Base-by-base conservation (phyloP, 192 early-diverging fungal genomes). In the Backusella westeae region DNA sequence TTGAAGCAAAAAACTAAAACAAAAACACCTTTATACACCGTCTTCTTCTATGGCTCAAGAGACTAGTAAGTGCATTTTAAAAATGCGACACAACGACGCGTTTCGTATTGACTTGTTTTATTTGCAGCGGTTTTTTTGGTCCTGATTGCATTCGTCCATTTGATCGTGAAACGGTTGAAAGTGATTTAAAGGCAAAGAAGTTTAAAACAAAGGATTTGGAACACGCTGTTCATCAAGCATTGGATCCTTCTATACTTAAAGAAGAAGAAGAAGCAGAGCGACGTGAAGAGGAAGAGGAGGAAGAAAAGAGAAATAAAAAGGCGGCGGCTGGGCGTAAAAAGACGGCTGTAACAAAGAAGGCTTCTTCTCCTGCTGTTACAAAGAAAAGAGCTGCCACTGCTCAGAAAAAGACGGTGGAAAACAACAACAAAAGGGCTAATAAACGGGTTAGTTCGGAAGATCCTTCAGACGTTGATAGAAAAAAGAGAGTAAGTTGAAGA, bases 41-140 rank as follows among this genome's bases (percentile, higher is more conserved):
- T 86, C 4, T 68, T 68, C 21, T 86, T 84, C 39, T 86, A 78
- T 73, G 85, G 85, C 10, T 70, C 82, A 39, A 68, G 59, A 49
- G 83, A 86, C 75, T 86, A 86, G 85, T 86, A 82, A 71, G 85
- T 86, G 23, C 52, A 26, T 14, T 4, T 19, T 32, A 32, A 49
- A 49, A 49, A n/a, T 0, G 46, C 6, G 6, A 49, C 7, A 6
- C 0, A 49, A 21, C 46, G 46, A 49, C 46, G 46, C 46, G 46
- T 49, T n/a, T 49, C 6, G 15, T 49, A 49, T 49, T 49, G 1
- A 49, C 38, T 9, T 65, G 0, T 42, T 39, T 39, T 19, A 12
- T 39, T 46, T 52, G 21, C 21, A 83, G 82, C 69, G 82, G 82
- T 3, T 83, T 83, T 72, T 80, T 83, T 68, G 82, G 82, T 9